A percentile compares a stretch with the other conserved stretches of the same genome.
Conservation (phyloP, 345 rosid genomes). For the Trapa bicornis region DNA sequence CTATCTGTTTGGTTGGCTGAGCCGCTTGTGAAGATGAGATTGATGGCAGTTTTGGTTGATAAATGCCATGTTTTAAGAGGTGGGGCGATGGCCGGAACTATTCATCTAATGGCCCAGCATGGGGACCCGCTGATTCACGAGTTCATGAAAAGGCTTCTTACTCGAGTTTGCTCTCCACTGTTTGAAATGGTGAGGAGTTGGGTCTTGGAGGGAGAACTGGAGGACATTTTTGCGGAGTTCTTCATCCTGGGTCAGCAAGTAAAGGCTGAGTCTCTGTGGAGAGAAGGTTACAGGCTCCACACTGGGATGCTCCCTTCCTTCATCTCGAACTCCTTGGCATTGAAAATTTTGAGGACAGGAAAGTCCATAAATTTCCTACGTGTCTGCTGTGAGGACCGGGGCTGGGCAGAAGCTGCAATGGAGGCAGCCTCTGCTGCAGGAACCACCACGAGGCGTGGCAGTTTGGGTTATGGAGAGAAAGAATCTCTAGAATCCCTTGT, state of each 20-base stretch:
- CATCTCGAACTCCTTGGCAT: conserved; percentile 83
- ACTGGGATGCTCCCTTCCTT: conserved; percentile 85
- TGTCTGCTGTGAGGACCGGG: conserved; percentile 90
- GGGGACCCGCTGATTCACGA: conserved; percentile 85
- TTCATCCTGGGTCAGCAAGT: conserved; percentile 84
- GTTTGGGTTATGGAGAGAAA: conserved; percentile 91
- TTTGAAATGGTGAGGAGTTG: conserved; percentile 99
- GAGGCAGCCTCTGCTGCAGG: conserved; percentile 95
- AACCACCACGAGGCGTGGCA: conserved; percentile 79
- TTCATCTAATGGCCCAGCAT: conserved; percentile 94
- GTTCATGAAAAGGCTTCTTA: conserved; percentile 74
- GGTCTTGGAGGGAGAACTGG: conserved; percentile 98
- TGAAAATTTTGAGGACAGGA: conserved; percentile 84
- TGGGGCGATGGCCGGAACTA: conserved; percentile 94
- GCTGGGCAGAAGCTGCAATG: conserved; percentile 89
- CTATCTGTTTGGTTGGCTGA: conserved; percentile 86
- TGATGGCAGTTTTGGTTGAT: conserved; percentile 95
- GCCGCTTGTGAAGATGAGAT: conserved; percentile 92
- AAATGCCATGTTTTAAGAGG: conserved; percentile 84
- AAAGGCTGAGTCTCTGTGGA: conserved; percentile 93
- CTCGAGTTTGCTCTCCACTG: conserved; percentile 80
- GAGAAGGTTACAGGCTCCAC: conserved; percentile 89
- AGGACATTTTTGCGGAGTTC: conserved; percentile 85
- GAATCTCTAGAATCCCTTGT: conserved; percentile 90
- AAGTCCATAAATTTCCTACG: conserved; percentile 95